phyloP scores from a whole-genome alignment of 1,284 basidiomycete species.

The Coniferiporia sulphurascens region DNA sequence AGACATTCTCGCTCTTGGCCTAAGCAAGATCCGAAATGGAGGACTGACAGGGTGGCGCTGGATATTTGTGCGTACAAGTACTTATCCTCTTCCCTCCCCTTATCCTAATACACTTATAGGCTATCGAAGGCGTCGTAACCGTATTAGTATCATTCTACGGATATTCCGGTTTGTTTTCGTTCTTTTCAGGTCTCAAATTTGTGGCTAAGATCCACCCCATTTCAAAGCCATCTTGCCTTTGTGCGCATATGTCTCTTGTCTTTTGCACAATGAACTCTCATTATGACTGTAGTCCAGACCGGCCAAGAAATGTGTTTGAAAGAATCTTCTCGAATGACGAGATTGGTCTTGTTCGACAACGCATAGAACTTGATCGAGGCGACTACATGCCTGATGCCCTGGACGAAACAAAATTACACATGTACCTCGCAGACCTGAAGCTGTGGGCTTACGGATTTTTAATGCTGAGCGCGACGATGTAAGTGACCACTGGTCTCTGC shows the following conservation, averaged over 20 bases:
- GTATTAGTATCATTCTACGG: slow-evolving; percentile 5
- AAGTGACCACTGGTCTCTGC: slow-evolving; percentile 18
- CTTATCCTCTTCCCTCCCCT: not conserved
- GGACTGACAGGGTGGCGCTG: slow-evolving; percentile 10
- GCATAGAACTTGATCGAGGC: slow-evolving; percentile 38
- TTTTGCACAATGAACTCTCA: not conserved
- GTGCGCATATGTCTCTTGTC: not conserved
- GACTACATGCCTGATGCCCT: slow-evolving; percentile 35
- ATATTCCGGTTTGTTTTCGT: slow-evolving; percentile 1
- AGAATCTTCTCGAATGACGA: slow-evolving; percentile 36
- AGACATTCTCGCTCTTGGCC: slow-evolving; percentile 7
- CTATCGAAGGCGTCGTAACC: slow-evolving; percentile 9
- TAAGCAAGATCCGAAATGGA: slow-evolving; percentile 3
- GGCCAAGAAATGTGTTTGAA: slow-evolving; percentile 23
- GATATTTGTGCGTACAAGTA: slow-evolving; percentile 12
- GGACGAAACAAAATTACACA: slow-evolving; percentile 28
- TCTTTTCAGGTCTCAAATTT: not conserved
- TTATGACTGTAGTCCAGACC: slow-evolving; percentile 29
- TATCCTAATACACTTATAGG: not conserved
- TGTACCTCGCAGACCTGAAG: slow-evolving; percentile 33
- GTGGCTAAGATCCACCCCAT: not conserved
- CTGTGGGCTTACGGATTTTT: slow-evolving; percentile 36
- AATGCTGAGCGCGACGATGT: slow-evolving; percentile 25
- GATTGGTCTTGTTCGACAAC: slow-evolving; percentile 30
- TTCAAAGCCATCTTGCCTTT: slow-evolving; percentile 3